These are phyloP conservation scores for Pisolithus albus DNA, from an alignment of 768 basidiomycete genomes.

Conservation along the genomic window DNA sequence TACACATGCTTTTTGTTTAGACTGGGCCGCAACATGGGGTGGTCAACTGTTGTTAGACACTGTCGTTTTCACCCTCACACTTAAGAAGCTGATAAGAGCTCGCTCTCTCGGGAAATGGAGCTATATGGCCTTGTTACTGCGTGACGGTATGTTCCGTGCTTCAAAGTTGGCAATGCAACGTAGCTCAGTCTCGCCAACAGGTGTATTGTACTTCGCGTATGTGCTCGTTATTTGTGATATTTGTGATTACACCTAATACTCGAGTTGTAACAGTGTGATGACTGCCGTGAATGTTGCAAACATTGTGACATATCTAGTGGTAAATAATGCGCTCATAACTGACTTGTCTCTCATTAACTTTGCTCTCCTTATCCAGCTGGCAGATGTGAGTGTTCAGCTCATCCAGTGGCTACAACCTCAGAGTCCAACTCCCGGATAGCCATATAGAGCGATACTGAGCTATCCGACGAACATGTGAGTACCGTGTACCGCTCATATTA, in stretches of 20 bases:
- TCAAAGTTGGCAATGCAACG: not conserved
- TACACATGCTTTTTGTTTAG: not conserved
- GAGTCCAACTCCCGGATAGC: too few species aligned
- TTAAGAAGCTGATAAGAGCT: not conserved
- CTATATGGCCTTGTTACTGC: not conserved
- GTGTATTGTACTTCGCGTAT: not conserved
- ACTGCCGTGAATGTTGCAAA: not conserved
- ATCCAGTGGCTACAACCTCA: too few species aligned
- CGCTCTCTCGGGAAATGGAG: not conserved
- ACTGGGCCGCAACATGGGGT: not conserved
- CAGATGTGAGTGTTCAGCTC: too few species aligned
- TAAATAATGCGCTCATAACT: too few species aligned
- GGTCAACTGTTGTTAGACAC: constrained; percentile 13
- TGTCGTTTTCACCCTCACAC: constrained; percentile 11
- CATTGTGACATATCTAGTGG: not conserved
- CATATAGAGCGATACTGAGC: too few species aligned
- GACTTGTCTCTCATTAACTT: too few species aligned
- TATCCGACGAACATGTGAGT: too few species aligned
- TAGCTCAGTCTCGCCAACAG: not conserved
- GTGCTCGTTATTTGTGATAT: not conserved
- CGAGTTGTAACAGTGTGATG: not conserved
- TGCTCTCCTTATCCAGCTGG: too few species aligned
- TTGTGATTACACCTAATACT: not conserved
- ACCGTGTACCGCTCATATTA: too few species aligned
- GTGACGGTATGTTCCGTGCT: not conserved